phyloP scores from a whole-genome alignment of 352 stramenopile species.

The Aphanomyces euteiches region DNA sequence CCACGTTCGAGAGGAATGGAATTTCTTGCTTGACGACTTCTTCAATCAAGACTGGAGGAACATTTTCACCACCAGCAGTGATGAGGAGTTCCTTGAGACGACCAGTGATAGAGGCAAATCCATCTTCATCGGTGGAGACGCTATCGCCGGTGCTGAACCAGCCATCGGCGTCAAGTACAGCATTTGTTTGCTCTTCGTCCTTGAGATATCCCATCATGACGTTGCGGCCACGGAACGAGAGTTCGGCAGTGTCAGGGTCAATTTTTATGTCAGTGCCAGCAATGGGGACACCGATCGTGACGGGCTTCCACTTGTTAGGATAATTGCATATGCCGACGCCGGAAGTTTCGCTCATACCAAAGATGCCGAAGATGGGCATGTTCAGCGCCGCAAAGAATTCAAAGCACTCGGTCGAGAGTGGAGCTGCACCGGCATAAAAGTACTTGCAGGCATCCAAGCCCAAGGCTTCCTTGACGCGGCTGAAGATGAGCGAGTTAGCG shows the following conservation, averaged over 20 bases:
- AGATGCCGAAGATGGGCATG: constrained; percentile 70
- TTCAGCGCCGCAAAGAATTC: constrained; percentile 74
- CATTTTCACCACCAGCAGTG: constrained; percentile 76
- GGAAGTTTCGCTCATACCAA: constrained; percentile 61
- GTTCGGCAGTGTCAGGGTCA: constrained; percentile 38
- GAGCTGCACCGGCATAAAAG: constrained; percentile 53
- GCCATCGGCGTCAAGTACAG: constrained; percentile 61
- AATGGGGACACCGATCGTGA: constrained; percentile 39
- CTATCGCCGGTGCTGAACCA: constrained; percentile 71
- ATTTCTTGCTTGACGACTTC: constrained; percentile 53
- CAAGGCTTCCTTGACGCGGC: constrained; percentile 41
- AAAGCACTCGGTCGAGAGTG: constrained; percentile 57
- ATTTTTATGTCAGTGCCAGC: constrained; percentile 38
- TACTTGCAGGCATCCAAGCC: constrained; percentile 46
- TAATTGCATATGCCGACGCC: constrained; percentile 44
- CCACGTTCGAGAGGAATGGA: constrained; percentile 46
- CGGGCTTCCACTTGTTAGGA: constrained; percentile 35
- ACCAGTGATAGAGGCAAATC: constrained; percentile 71
- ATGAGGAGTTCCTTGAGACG: constrained; percentile 82
- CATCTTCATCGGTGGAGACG: constrained; percentile 42
- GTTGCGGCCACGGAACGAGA: constrained; percentile 49
- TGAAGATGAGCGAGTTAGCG: constrained; percentile 45
- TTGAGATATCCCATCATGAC: constrained; percentile 78
- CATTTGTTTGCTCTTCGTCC: constrained; percentile 45
- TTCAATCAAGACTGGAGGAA: constrained; percentile 59